Evolutionary conservation across 2,329 filamentous ascomycete genomes (phyloP), one percentile per base, ranked within the genome.

Genomic region (Blastomyces emzantsi): DNA sequence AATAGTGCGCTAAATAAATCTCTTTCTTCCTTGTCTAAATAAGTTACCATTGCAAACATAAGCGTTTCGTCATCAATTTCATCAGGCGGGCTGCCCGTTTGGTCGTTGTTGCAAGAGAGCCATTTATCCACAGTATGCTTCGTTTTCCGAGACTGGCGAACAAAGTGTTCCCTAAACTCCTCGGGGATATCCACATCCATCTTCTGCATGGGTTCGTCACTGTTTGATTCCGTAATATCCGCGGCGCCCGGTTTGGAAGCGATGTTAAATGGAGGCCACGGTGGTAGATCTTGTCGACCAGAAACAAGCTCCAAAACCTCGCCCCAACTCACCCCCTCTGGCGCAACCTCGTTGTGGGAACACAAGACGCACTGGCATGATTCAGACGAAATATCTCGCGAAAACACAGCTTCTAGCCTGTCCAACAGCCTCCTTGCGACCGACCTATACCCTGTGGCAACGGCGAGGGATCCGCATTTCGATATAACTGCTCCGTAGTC

Each of bases 61-160:
- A 97, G 79, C 0, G 93, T 97, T 76, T 97, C 93, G 66, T 97
- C 92, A 70, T 97, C 93, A 6, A 96, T 89, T 64, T 96, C 93
- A 66, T 92, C 88, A 0, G 92, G 92, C 1, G 90, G 87, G 61
- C 87, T 88, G 1, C 85, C 85, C 1, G 88, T 84, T 19, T 85
- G 83, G 65, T 92, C 88, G 41, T 87, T 87, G 69, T 93, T 93
- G 65, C 85, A 88, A 45, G 84, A 87, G 66, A 97, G 85, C 93
- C 93, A 97, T 70, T 85, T 89, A 74, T 97, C 91, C 1, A 97
- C 93, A 0, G 89, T 89, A n/a, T 87, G 85, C 71, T 92, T 90
- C 22, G 93, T 95, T 78, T 96, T 96, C 74, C 92, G 91, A 7
- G 90, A 92, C 74, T 97, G 92, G 49, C 90, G 87, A 60, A 96